These are phyloP conservation scores for Fusarium algeriense DNA, from an alignment of 2,329 filamentous ascomycete genomes.

Conservation along the genomic window DNA sequence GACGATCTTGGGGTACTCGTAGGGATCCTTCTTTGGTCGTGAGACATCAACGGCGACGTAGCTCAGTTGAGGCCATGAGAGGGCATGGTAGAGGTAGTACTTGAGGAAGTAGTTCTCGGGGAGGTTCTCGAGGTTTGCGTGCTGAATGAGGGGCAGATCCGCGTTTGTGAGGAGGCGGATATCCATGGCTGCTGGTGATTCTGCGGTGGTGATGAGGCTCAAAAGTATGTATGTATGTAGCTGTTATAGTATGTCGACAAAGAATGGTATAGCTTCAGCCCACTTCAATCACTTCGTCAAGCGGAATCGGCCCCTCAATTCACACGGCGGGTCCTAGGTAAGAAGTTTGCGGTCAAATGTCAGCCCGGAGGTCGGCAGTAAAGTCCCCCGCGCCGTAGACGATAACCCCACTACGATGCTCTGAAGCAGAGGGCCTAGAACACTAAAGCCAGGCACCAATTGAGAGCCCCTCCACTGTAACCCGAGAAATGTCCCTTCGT, in stretches of 20 bases:
- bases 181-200: constrained; percentile 73
- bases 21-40: constrained; percentile 79
- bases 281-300: constrained; percentile 14
- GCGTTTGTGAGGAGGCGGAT: constrained; percentile 87
- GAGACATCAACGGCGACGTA: constrained; percentile 96
- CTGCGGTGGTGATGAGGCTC: constrained; percentile 14
- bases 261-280: constrained; percentile 32
- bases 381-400: constrained; percentile 15
- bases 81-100: constrained; percentile 99
- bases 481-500: constrained; percentile 28
- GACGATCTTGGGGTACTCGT: constrained; percentile 96
- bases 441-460: constrained; percentile 23
- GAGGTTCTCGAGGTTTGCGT: constrained; percentile 98
- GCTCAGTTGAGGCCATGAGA: constrained; percentile 97
- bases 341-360: constrained; percentile 22
- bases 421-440: constrained; percentile 13
- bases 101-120: constrained; percentile 99
- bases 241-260: not conserved
- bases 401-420: constrained; percentile 12
- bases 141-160: constrained; percentile 93
- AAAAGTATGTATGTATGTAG: constrained; percentile 6
- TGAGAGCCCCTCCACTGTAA: constrained; percentile 24
- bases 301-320: constrained; percentile 31
- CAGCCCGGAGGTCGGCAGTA: constrained; percentile 24
- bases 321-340: constrained; percentile 9